Base-by-base conservation (phyloP, 257 asterid species). In the Striga asiatica region DNA sequence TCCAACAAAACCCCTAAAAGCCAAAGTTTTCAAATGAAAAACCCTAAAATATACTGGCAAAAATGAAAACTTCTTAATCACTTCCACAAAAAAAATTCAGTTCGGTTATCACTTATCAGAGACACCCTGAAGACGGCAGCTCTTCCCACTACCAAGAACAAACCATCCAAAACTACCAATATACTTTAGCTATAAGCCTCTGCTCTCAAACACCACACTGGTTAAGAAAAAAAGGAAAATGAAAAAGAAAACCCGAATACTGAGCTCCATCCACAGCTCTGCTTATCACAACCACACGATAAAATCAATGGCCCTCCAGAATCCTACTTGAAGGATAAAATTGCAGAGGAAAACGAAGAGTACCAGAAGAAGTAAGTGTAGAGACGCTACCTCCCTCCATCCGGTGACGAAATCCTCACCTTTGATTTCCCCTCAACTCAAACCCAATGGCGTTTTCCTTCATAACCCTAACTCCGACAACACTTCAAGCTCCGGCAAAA, bases 381-480 rank as follows among this genome's bases (percentile, higher is more conserved):
- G 84, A 87, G 81, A 84, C 85, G 94, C 88, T 84, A 87, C 94
- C 92, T 91, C 95, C 98, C 89, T 87, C 96, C 98, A 91, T 91
- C 81, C 96, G 82, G 82, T 73, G 96, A 86, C 69, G 75, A 86
- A 82, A 75, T 78, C 79, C 82, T 71, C 72, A 78, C 82, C 78
- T 72, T 73, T 73, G 81, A 79, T 63, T 59, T 71, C 76, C 72
- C 8, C 73, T 81, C 77, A 84, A 76, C 76, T 78, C 71, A 72
- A 66, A 71, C 84, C 76, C 60, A 71, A 65, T 67, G 62, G 81
- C 69, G 31, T 48, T 62, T 60, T 74, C 79, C 80, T 74, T 81
- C 93, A 84, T 83, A 78, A 78, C 84, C 82, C 82, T 73, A 74
- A 78, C 49, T 45, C 63, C 62, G 13, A 50, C 20, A 43, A 59